A percentile compares a stretch with the other conserved stretches of the same genome.
Conservation (phyloP, 2,329 filamentous ascomycete genomes). For the Fusarium sp. region DNA sequence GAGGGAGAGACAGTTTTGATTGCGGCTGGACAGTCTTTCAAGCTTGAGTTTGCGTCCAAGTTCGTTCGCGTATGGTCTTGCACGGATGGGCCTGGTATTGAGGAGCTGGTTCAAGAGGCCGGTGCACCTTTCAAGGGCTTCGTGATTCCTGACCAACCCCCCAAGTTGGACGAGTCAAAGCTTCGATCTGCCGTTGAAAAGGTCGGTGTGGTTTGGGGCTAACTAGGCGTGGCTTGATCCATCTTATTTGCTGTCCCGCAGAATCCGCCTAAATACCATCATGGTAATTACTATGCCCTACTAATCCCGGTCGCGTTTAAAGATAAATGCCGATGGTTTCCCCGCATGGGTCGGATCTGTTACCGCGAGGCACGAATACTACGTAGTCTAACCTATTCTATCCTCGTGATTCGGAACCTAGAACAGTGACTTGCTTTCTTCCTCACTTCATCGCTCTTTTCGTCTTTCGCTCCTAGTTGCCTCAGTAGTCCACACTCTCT, state of each 20-base stretch:
- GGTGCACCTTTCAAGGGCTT: slow-evolving; percentile 50
- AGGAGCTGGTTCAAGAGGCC: slow-evolving; percentile 55
- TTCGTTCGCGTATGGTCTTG: slow-evolving; percentile 61
- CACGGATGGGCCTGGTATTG: slow-evolving; percentile 61
- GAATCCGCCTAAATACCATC: background rate
- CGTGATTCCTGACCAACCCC: slow-evolving; percentile 52
- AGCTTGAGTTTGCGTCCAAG: slow-evolving; percentile 56
- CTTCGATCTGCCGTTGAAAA: background rate
- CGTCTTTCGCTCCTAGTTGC: background rate
- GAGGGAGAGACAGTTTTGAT: slow-evolving; percentile 63
- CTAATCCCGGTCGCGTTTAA: no score
- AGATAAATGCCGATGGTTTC: no score
- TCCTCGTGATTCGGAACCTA: no score
- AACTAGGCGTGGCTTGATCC: background rate
- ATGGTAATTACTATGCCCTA: no score
- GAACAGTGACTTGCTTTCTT: no score
- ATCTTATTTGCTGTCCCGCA: background rate
- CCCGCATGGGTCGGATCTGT: no score
- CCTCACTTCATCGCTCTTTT: no score
- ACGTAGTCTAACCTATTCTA: no score
- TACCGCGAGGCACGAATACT: no score
- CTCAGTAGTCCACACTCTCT: background rate
- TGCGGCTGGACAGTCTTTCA: slow-evolving; percentile 58
- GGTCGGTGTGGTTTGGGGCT: slow-evolving; percentile 1
- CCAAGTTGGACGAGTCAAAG: slow-evolving; percentile 1